Percentiles rank a stretch among this genome's conserved stretches.
phyloP scores from a whole-genome alignment of 2,329 filamentous ascomycete species.

The Coniochaeta sp. region DNA sequence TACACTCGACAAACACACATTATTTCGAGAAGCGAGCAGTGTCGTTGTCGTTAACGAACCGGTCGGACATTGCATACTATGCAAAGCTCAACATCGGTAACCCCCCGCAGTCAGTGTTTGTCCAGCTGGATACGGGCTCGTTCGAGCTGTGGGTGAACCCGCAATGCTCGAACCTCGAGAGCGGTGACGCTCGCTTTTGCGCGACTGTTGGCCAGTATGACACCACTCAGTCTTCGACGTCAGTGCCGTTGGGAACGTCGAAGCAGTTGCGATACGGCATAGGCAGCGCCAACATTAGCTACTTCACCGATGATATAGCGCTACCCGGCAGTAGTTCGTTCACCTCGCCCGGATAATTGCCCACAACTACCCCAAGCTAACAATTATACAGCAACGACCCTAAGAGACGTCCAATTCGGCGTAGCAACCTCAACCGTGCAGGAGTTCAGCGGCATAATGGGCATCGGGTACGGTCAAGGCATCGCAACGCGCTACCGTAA shows the following conservation, averaged over 20 bases:
- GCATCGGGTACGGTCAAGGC: constrained; percentile 60
- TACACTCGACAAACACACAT: constrained; percentile 34
- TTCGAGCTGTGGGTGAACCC: constrained; percentile 60
- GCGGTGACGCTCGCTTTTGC: constrained; percentile 37
- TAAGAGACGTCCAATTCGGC: constrained; percentile 56
- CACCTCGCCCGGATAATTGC: no score
- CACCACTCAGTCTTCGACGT: constrained; percentile 31
- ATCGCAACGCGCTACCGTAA: constrained; percentile 40
- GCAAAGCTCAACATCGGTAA: constrained; percentile 45
- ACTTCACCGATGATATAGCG: constrained; percentile 3
- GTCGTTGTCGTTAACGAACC: constrained; percentile 39
- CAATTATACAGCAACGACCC: constrained; percentile 24
- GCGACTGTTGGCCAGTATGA: constrained; percentile 37
- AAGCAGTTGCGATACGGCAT: constrained; percentile 44
- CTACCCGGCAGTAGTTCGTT: neutral
- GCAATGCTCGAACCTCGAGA: constrained; percentile 39
- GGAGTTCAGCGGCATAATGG: constrained; percentile 57
- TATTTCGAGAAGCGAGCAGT: constrained; percentile 34
- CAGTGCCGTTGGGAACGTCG: constrained; percentile 21
- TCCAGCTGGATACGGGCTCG: constrained; percentile 53
- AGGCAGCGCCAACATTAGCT: constrained; percentile 37
- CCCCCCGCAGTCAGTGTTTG: constrained; percentile 44
- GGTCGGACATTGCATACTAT: constrained; percentile 48
- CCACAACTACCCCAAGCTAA: neutral
- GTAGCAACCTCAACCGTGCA: constrained; percentile 45